Evolutionary conservation across 495 filamentous ascomycete species (phyloP), one percentile per base, ranked within the genome.

Genomic region (Chaetomidium leptoderma): DNA sequence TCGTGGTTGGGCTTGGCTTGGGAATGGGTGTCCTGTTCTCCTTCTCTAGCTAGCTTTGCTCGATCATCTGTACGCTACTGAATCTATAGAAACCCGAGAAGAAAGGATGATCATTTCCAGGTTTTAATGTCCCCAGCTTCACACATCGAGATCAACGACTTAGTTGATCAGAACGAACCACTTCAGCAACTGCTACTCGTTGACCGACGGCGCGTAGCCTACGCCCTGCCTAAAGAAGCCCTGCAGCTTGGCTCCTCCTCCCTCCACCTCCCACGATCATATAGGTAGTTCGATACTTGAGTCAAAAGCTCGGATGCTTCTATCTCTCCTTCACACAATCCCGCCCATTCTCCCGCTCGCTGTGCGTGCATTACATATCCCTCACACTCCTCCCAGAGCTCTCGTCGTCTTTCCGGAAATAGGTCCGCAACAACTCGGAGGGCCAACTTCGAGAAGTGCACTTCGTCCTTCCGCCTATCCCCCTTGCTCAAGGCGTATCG

Each of bases 341-440:
- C 58, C 35, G 57, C 58, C 64, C 61, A 66, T 23, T 46, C 39
- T 1, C 52, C 61, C 23, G 52, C 47, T 19, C 46, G 49, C 21
- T 36, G 35, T 19, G 55, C 58, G 13, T 66, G 61, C 32, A 35
- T 36, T 4, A 61, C 16, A 35, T 59, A 66, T 47, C 46, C 58
- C 32, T 66, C 61, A 33, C 64, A 64, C 17, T 56, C 45, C 27
- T 16, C 58, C 61, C 53, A 63, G 13, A 24, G 16, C 37, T 61
- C 58, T 32, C 47, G 26, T 44, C 47, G 26, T 6, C 7, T 14
- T 14, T 61, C 51, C 4, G 58, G 54, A 61, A 63, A 66, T 4
- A 59, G 46, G 29, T 11, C 13, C n/a, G 42, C 24, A 27, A 55
- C 55, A 42, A 53, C 37, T 21, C 17, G 24, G 27, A 64, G 23